Base-by-base conservation (phyloP, 2,329 filamentous ascomycete species). In the Thermochaetoides dissita region DNA sequence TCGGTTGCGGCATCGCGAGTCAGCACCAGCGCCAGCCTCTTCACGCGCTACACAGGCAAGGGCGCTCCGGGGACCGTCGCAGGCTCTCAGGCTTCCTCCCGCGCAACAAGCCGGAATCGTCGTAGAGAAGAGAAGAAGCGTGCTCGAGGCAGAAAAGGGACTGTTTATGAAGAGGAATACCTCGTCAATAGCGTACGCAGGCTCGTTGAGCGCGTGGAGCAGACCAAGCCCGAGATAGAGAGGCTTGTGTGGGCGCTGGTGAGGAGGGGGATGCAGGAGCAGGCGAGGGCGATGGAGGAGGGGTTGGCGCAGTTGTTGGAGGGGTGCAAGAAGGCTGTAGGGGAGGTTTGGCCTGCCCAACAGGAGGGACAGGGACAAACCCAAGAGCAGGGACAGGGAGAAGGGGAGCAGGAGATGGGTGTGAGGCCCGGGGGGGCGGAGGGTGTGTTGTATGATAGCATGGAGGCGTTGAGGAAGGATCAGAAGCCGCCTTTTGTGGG, bases 131-230 rank as follows among this genome's bases (percentile, higher is more conserved):
- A 98, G 68, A 79, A 94, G 60, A 98, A 98, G 72, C 78, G 89
- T 10, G 91, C 91, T 0, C 71, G 86, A 7, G 91, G 91, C 24
- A 89, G 94, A 60, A 96, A 96, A 67, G 91, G 91, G 8, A 94
- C 85, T 10, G 84, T 98, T 6, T 98, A 98, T 60, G 91, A 98
- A 61, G 89, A 96, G 57, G 91, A 96, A 61, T 98, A 98, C 60
- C 74, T 98, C 6, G 80, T 94, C 45, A 91, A 88, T 59, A 89
- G 81, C 51, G 79, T 96, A 32, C 75, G 81, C 9, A 71, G 91
- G 24, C 69, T 98, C 31, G 75, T 94, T 10, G 86, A 94, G 59
- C 72, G 88, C 32, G 76, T 94, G 17, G 86, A 88, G 59, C 69
- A 68, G 17, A 72, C 81, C 3, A 72, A 78, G 39, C 70, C 74